Conservation (phyloP, 176 grass and related monocot genomes). For the Cenchrus purpureus region DNA sequence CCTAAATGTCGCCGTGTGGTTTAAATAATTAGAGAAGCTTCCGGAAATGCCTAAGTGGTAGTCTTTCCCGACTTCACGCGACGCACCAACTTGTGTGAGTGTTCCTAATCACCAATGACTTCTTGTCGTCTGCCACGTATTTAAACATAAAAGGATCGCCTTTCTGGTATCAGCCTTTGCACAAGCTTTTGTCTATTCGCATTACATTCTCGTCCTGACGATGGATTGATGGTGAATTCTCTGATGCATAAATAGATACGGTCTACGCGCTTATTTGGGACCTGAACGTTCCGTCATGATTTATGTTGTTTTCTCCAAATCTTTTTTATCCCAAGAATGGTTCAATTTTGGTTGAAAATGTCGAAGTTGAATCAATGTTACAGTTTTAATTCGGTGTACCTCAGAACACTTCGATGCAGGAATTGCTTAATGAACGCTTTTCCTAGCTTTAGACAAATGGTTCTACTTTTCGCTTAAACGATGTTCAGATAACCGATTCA, state of each 20-base stretch:
- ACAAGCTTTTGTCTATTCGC: neutral
- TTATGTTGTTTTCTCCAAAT: neutral
- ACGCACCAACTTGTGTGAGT: neutral
- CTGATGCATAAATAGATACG: neutral
- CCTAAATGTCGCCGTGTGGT: conserved; percentile 5
- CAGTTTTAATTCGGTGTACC: neutral
- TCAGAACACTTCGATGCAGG: neutral
- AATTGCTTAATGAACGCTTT: too few species aligned
- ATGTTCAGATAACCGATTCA: too few species aligned
- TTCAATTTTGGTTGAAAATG: neutral
- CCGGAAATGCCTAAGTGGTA: conserved; percentile 8
- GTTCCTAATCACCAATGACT: neutral
- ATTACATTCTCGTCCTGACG: neutral
- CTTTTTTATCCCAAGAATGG: neutral
- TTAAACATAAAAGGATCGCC: neutral
- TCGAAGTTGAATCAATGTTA: neutral
- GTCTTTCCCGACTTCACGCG: neutral
- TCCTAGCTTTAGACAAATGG: neutral
- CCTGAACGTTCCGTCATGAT: neutral
- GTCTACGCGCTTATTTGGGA: too few species aligned
- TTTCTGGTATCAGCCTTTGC: neutral
- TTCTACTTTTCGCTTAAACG: too few species aligned
- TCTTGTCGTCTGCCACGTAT: neutral
- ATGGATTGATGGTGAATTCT: neutral
- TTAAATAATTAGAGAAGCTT: conserved; percentile 18